Evolutionary conservation across 495 filamentous ascomycete species (phyloP).

Genomic region (Aspergillus conjunctus): DNA sequence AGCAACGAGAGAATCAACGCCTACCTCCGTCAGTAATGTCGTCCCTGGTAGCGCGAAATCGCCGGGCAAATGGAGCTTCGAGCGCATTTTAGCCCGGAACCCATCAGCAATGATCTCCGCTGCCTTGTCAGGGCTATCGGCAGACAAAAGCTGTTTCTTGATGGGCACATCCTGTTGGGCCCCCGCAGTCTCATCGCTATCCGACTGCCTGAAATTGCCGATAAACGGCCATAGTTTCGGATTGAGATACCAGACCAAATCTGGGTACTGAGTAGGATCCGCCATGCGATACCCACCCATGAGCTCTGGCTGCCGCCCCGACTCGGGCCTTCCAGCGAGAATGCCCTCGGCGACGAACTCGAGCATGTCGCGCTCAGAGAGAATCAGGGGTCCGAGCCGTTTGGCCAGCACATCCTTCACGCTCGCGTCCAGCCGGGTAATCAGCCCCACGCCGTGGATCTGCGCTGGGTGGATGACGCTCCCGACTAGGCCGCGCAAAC

Average conservation of each 20-base stretch:
- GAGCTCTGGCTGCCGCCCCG: neutral
- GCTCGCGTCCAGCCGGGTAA: constrained; percentile 16
- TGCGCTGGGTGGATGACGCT: constrained; percentile 24
- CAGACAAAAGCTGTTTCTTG: neutral
- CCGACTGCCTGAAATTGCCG: constrained; percentile 3
- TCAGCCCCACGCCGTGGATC: constrained; percentile 51
- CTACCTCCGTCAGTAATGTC: constrained; percentile 32
- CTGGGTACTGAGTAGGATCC: neutral
- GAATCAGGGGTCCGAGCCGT: neutral
- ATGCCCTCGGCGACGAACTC: constrained; percentile 15
- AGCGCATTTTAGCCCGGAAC: constrained; percentile 2
- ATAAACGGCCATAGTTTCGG: constrained; percentile 12
- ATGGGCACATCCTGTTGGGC: neutral
- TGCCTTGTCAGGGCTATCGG: neutral
- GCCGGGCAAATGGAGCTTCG: constrained; percentile 3
- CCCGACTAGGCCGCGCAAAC: constrained; percentile 32
- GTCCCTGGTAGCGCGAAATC: neutral
- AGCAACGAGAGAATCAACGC: constrained; percentile 40
- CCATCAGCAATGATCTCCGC: constrained; percentile 8
- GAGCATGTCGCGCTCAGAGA: constrained; percentile 14
- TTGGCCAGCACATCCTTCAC: neutral
- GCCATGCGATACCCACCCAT: constrained; percentile 7
- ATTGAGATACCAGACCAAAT: neutral
- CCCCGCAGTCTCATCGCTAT: neutral
- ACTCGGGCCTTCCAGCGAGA: constrained; percentile 1